These are phyloP conservation scores for Aspergillus campestris DNA, from an alignment of 495 filamentous ascomycete genomes.

Conservation along the genomic window DNA sequence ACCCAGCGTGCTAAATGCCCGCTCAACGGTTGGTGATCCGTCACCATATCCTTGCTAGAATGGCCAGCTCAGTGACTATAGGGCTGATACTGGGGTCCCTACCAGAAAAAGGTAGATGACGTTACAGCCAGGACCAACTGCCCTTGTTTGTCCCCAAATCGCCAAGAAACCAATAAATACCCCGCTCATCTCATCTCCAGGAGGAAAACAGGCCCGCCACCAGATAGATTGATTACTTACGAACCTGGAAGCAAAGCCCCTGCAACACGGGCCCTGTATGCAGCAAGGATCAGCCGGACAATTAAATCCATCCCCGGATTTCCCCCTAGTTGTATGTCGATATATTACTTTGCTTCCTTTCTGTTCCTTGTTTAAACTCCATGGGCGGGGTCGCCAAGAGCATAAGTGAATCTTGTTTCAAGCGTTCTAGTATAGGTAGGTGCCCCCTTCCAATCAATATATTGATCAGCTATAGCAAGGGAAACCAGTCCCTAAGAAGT, in stretches of 20 bases:
- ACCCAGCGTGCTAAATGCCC: no score
- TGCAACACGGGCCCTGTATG: conserved; percentile 15
- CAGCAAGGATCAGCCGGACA: conserved; percentile 18
- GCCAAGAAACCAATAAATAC: not conserved
- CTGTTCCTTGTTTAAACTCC: not conserved
- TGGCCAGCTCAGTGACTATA: no score
- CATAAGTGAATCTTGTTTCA: not conserved
- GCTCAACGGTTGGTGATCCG: no score
- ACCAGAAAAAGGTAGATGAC: no score
- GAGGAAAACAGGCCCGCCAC: not conserved
- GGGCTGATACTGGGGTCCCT: no score
- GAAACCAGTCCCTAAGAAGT: not conserved
- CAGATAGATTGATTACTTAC: not conserved
- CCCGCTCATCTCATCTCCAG: no score
- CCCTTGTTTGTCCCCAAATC: no score
- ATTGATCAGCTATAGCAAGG: conserved; percentile 5
- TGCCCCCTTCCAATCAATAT: conserved; percentile 7
- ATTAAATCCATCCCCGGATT: conserved; percentile 8
- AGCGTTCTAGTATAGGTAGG: not conserved
- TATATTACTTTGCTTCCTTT: not conserved
- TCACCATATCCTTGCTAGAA: no score
- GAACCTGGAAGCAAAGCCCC: conserved; percentile 1
- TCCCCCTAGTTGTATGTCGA: conserved; percentile 7
- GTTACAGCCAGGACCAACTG: no score
- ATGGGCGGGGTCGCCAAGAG: conserved; percentile 5